These are phyloP conservation scores for Henningerozyma blattae DNA, from an alignment of 805 yeast species.

Conservation along the genomic window DNA sequence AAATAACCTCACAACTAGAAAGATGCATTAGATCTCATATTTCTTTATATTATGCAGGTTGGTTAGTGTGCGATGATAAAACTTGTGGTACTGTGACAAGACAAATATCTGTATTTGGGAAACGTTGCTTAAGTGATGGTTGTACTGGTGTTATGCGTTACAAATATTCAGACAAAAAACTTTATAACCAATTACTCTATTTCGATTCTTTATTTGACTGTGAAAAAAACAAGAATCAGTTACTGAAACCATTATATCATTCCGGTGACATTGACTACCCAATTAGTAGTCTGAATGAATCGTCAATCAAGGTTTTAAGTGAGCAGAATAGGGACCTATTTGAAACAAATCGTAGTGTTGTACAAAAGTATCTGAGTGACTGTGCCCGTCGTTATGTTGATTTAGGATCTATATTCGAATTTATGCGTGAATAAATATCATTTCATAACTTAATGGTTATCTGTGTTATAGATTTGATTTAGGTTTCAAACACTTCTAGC, in stretches of 20 bases:
- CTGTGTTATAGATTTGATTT: no score
- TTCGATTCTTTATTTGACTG: slow-evolving; percentile 70
- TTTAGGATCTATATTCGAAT: slow-evolving; percentile 68
- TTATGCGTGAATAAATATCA: no score
- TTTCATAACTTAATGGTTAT: no score
- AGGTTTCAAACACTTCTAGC: no score
- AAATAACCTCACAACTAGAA: slow-evolving; percentile 65
- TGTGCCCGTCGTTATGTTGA: slow-evolving; percentile 87
- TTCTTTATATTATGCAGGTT: slow-evolving; percentile 71
- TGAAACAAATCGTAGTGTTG: slow-evolving; percentile 40
- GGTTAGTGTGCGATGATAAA: slow-evolving; percentile 75
- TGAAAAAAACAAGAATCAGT: slow-evolving; percentile 53
- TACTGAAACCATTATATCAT: slow-evolving; percentile 41
- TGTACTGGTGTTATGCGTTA: slow-evolving; percentile 74
- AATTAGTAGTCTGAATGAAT: slow-evolving; percentile 24
- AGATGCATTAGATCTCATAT: slow-evolving; percentile 56
- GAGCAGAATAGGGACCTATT: slow-evolving; percentile 68
- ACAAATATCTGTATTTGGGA: slow-evolving; percentile 82
- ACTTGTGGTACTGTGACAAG: slow-evolving; percentile 73
- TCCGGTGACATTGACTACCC: slow-evolving; percentile 26
- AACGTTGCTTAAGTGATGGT: slow-evolving; percentile 52
- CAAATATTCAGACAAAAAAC: slow-evolving; percentile 61
- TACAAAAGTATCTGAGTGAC: slow-evolving; percentile 59
- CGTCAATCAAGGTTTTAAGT: slow-evolving; percentile 58
- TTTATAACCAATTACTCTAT: slow-evolving; percentile 79